A percentile compares a stretch with the other conserved stretches of the same genome.
These are phyloP conservation scores for Candida adriatica DNA, from an alignment of 805 yeast genomes.

Conservation along the genomic window DNA sequence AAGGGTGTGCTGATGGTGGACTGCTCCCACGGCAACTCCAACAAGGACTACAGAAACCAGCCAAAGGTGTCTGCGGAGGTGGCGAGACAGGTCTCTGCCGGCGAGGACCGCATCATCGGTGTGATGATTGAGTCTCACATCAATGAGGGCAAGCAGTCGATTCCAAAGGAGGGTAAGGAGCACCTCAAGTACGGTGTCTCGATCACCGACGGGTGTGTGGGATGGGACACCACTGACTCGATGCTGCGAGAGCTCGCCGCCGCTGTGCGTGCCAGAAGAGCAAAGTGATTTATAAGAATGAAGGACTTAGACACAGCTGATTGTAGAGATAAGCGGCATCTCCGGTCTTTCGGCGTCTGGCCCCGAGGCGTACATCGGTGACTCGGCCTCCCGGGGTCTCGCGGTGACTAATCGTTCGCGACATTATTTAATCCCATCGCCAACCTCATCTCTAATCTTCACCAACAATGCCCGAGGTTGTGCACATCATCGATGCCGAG, in stretches of 20 bases:
- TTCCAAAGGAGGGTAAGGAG: slow-evolving; percentile 69
- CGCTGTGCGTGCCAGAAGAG: slow-evolving; percentile 82
- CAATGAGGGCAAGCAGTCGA: slow-evolving; percentile 89
- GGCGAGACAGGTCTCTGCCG: slow-evolving; percentile 73
- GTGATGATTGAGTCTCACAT: slow-evolving; percentile 94
- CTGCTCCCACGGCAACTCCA: slow-evolving; percentile 96
- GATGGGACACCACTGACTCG: slow-evolving; percentile 80
- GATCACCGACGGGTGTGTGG: slow-evolving; percentile 94
- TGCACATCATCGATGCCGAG: slow-evolving; percentile 80
- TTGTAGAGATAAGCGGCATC: no score
- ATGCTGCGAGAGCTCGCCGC: slow-evolving; percentile 75
- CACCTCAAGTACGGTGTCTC: slow-evolving; percentile 88
- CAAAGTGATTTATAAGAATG: no score
- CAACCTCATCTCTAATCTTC: background rate
- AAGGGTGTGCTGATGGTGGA: slow-evolving; percentile 76
- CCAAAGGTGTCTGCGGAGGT: slow-evolving; percentile 84
- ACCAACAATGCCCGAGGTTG: slow-evolving; percentile 22
- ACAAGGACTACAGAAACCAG: slow-evolving; percentile 90
- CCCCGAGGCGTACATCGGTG: no score
- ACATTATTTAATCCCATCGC: background rate
- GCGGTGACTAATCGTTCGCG: no score
- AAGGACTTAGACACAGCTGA: no score
- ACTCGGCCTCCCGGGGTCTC: no score
- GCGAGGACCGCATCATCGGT: slow-evolving; percentile 80
- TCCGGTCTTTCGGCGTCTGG: no score